phyloP scores from a whole-genome alignment of 345 rosid genomes.

The Pugionium cornutum region DNA sequence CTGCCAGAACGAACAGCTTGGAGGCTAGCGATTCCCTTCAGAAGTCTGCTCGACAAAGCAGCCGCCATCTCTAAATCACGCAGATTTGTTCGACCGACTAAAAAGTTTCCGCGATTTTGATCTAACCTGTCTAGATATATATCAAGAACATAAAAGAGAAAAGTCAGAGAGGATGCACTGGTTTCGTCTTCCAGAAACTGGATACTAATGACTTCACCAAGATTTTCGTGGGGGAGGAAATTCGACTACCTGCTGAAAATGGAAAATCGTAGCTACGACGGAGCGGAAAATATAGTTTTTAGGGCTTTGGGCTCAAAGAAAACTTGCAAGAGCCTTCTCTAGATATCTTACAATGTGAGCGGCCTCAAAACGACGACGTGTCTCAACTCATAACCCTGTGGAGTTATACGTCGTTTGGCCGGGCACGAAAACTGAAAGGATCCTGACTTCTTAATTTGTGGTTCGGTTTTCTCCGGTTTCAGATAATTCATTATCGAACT shows the following conservation, averaged over 20 bases:
- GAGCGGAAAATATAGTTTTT: neutral
- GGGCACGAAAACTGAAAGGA: too few relatives aligned
- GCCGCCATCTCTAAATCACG: constrained; percentile 53
- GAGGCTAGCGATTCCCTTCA: constrained; percentile 50
- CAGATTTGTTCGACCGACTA: constrained; percentile 1
- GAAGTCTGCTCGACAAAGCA: constrained; percentile 55
- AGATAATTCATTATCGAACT: neutral
- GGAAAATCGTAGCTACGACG: neutral
- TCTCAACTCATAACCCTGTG: constrained; percentile 6
- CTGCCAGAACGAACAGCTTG: constrained; percentile 48
- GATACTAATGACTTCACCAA: neutral
- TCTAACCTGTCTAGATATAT: neutral
- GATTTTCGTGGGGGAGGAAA: neutral
- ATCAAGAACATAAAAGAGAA: neutral
- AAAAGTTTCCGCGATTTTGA: neutral
- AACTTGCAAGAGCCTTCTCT: neutral
- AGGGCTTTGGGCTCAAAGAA: constrained; percentile 5
- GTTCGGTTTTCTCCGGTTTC: constrained; percentile 17
- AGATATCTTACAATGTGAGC: neutral
- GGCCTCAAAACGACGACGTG: neutral
- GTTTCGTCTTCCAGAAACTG: neutral
- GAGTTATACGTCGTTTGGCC: constrained; percentile 17
- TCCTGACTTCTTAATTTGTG: neutral
- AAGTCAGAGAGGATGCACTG: constrained; percentile 7
- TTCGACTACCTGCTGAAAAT: neutral